Evolutionary conservation across 345 rosid species (phyloP), one percentile per base, ranked within the genome.

Genomic region (Citrus hindsii): DNA sequence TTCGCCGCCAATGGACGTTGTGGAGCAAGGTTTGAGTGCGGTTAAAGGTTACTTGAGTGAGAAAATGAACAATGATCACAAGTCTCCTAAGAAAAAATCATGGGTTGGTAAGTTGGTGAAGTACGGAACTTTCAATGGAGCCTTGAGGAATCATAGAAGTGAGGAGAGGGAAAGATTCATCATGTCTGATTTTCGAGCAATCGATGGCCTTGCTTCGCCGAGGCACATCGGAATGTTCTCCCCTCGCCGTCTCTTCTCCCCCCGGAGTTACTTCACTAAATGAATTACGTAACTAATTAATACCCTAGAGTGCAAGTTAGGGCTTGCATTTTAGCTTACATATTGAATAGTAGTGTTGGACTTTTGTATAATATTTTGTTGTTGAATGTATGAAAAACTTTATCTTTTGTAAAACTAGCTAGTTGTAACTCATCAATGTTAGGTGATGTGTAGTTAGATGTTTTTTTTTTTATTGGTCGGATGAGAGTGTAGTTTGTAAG

Each of bases 71-170:
- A 84, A 82, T 4, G 86, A 79, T 2, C 71, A 85, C 25, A 82
- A 46, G 65, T 76, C 83, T 71, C 83, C 58, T 6, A 89, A 88
- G 87, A 95, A 92, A 91, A 88, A 84, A 82, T 82, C 91, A 0
- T 92, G 97, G 96, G 91, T 92, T 7, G 80, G 88, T 60, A 92
- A 88, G 79, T 40, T 94, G 86, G 92, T 91, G 0, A 93, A 79
- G 79, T 88, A 80, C 56, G 86, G 90, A 9, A 91, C 93, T 3
- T 89, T 92, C 78, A 89, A 83, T 69, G 90, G 88, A 3, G 70
- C 78, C 58, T 67, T 24, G 63, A 82, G 82, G 65, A 75, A 70
- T 7, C 79, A 73, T 5, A 88, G 86, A 8, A 75, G 69, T 9
- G 90, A 87, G 74, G 91, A 86, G 71, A 84, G 89, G 69, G 92